These are phyloP conservation scores for Calycina marina DNA, from an alignment of 2,329 filamentous ascomycete genomes.

Conservation along the genomic window DNA sequence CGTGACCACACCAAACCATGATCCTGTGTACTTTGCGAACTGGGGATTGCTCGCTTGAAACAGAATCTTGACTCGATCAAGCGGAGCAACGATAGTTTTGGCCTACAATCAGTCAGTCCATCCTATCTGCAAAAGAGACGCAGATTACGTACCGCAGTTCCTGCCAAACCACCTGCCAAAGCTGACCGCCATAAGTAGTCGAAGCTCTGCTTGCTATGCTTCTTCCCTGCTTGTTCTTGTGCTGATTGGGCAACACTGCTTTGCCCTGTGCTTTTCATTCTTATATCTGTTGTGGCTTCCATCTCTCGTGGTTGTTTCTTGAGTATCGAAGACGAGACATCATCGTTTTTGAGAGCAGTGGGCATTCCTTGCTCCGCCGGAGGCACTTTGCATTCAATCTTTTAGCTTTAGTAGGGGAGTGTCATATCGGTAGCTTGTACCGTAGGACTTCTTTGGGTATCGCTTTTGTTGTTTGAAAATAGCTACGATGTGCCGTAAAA, in stretches of 20 bases:
- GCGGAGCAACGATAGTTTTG: slow-evolving; percentile 87
- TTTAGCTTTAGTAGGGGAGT: background rate
- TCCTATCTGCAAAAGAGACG: slow-evolving; percentile 1
- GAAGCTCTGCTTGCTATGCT: slow-evolving; percentile 53
- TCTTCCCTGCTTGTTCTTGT: slow-evolving; percentile 29
- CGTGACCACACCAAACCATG: slow-evolving; percentile 68
- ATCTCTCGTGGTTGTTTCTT: slow-evolving; percentile 27
- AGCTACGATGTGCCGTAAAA: background rate
- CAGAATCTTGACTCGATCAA: slow-evolving; percentile 96
- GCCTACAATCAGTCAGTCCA: slow-evolving; percentile 40
- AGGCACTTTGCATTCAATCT: slow-evolving; percentile 9
- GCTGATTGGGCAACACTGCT: slow-evolving; percentile 38
- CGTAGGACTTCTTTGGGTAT: too few species aligned
- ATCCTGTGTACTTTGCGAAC: slow-evolving; percentile 83
- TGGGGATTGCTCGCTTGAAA: slow-evolving; percentile 93
- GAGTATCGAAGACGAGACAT: slow-evolving; percentile 27
- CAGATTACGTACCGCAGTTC: slow-evolving; percentile 56
- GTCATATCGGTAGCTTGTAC: background rate
- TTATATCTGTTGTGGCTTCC: slow-evolving; percentile 13
- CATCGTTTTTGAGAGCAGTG: slow-evolving; percentile 40
- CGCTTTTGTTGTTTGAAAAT: background rate
- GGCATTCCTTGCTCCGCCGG: slow-evolving; percentile 33
- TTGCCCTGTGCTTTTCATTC: slow-evolving; percentile 25
- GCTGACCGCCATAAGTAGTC: slow-evolving; percentile 78
- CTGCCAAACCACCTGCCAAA: slow-evolving; percentile 77